phyloP scores from a whole-genome alignment of 352 stramenopile genomes.

The Globisporangium viniferum region DNA sequence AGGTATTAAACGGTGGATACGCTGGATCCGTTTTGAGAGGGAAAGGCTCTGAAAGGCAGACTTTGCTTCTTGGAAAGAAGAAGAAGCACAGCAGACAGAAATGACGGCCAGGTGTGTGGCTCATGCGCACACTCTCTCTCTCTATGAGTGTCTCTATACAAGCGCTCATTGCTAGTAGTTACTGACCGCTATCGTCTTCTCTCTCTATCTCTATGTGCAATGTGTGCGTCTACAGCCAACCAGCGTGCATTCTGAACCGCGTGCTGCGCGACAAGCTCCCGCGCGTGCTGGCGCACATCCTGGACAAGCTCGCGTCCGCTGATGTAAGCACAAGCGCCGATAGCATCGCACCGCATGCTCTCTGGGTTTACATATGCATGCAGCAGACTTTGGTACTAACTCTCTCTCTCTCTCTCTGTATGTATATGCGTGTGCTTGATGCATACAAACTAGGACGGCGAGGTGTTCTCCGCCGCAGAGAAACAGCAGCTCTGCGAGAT shows the following conservation, averaged over 20 bases:
- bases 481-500: conserved; percentile 43
- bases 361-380: background rate
- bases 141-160: background rate
- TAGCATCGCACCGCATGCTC: background rate
- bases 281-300: conserved; percentile 50
- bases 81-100: background rate
- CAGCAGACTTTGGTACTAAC: background rate
- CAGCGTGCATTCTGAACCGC: conserved; percentile 32
- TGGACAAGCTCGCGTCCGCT: conserved; percentile 40
- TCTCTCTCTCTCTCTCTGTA: background rate
- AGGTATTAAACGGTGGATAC: background rate
- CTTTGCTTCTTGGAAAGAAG: background rate
- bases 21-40: conserved; percentile 10
- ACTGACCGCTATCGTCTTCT: background rate
- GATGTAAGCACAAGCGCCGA: conserved; percentile 22
- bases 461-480: conserved; percentile 47
- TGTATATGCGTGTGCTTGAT: background rate
- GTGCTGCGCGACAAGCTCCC: conserved; percentile 44
- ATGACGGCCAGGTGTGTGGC: conserved; percentile 8
- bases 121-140: background rate
- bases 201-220: background rate
- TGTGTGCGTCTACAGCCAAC: background rate
- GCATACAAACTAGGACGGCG: conserved; percentile 1
- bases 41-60: background rate
- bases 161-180: background rate